phyloP scores from a whole-genome alignment of 2,329 filamentous ascomycete species.

The Daldinia sp. region DNA sequence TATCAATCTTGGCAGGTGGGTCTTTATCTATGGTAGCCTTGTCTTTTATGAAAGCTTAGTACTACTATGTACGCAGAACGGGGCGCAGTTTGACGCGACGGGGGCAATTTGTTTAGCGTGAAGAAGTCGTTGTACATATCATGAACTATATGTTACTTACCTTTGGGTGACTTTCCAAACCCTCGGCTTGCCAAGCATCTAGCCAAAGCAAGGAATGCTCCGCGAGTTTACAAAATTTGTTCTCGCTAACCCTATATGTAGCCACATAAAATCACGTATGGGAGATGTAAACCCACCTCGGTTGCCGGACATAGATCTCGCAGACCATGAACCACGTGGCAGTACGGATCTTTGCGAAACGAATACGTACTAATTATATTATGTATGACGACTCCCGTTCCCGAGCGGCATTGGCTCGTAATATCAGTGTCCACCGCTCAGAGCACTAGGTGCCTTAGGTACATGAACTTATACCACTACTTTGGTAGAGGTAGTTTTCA shows the following conservation, averaged over 20 bases:
- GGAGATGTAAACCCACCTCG: not conserved
- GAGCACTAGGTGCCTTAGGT: not conserved
- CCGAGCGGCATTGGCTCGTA: not conserved
- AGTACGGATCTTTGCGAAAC: not conserved
- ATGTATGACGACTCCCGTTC: slow-evolving; percentile 2
- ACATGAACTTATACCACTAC: too few relatives aligned
- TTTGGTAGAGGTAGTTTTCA: too few relatives aligned
- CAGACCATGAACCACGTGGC: not conserved
- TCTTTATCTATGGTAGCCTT: not conserved
- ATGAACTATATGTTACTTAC: not conserved
- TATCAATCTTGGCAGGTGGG: slow-evolving; percentile 7
- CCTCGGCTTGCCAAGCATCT: not conserved
- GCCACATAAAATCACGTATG: slow-evolving; percentile 2
- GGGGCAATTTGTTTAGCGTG: slow-evolving; percentile 23
- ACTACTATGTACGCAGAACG: not conserved
- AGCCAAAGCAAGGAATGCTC: not conserved
- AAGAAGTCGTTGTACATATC: slow-evolving; percentile 25
- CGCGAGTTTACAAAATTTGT: not conserved
- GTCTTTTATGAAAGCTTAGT: slow-evolving; percentile 15
- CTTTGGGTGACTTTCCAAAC: slow-evolving; percentile 6
- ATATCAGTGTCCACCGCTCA: not conserved
- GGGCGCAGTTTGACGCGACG: slow-evolving; percentile 16
- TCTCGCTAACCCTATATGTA: not conserved
- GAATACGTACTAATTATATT: not conserved
- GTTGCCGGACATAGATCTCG: not conserved